Evolutionary conservation across 495 filamentous ascomycete genomes (phyloP), one percentile per base, ranked within the genome.

Genomic region (Paragyromitra xinjiangensis): DNA sequence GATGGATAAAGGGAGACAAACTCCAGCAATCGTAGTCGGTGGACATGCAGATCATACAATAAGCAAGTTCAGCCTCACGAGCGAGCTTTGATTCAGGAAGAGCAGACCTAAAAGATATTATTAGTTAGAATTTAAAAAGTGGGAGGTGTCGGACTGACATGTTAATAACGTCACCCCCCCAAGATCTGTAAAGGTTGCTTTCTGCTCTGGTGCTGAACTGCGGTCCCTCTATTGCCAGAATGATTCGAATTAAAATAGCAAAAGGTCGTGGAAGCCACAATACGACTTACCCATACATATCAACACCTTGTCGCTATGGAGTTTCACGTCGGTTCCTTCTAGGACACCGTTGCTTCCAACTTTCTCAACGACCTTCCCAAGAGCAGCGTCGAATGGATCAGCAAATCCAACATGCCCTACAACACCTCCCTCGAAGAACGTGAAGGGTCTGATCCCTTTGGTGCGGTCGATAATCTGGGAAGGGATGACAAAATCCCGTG

Each of bases 21-120:
- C 92, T 92, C 95, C 95, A 98, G 88, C 94, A 97, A 84, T 99
- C 96, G 81, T 99, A 99, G 85, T 99, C 95, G 26, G 95, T 99
- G 37, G 92, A 91, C 96, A 99, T 99, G 87, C 95, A 98, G 79
- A 99, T 95, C 89, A 98, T 95, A 85, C 95, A 93, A 82, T 97
- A 98, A 16, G 91, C 92, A 77, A 99, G 91, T 86, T 99, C 96
- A 4, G 96, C 96, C 86, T 99, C 95, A 42, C 92, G 88, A 6
- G 95, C 95, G 12, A 99, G 90, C 86, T 98, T 98, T 42, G 95
- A 91, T 86, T 99, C 95, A 29, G 95, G 95, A n/a, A 98, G 88
- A 26, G 91, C 90, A 65, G 92, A 94, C 74, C 74, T 77, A 12
- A 12, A 40, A 37, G 34, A 42, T 6, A 8, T 5, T 40, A 55